Percentiles rank a stretch among this genome's conserved stretches.
These are phyloP conservation scores for Naumovozyma dairenensis DNA, from an alignment of 805 yeast species.

Conservation along the genomic window DNA sequence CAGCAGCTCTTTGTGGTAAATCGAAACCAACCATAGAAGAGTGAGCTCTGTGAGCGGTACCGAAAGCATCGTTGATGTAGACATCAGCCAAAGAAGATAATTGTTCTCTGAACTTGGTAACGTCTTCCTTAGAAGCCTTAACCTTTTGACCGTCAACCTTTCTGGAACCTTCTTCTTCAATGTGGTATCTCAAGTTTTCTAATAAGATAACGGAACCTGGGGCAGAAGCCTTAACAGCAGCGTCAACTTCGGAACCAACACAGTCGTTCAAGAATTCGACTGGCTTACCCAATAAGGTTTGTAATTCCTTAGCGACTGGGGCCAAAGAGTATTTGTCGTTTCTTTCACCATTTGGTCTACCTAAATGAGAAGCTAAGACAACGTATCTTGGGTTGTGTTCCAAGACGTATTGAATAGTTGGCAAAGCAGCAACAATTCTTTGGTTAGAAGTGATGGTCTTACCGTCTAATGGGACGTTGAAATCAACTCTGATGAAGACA, in stretches of 20 bases:
- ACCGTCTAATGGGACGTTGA: slow-evolving; percentile 92
- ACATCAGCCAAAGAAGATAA: slow-evolving; percentile 91
- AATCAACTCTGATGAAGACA: slow-evolving; percentile 96
- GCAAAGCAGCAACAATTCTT: slow-evolving; percentile 97
- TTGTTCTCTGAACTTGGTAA: slow-evolving; percentile 76
- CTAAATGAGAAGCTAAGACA: slow-evolving; percentile 90
- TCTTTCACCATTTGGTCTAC: slow-evolving; percentile 95
- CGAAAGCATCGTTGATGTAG: slow-evolving; percentile 95
- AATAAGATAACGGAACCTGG: slow-evolving; percentile 77
- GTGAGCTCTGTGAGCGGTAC: slow-evolving; percentile 99
- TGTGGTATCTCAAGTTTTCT: slow-evolving; percentile 96
- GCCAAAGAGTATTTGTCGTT: slow-evolving; percentile 78
- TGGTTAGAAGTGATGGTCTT: slow-evolving; percentile 96
- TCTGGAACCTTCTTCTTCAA: slow-evolving; percentile 90
- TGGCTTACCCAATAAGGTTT: slow-evolving; percentile 57
- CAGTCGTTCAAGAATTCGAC: slow-evolving; percentile 80
- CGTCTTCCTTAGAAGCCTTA: slow-evolving; percentile 81
- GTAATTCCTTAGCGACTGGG: slow-evolving; percentile 87
- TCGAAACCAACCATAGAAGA: slow-evolving; percentile 98
- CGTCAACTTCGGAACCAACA: slow-evolving; percentile 85
- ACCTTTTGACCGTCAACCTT: slow-evolving; percentile 86
- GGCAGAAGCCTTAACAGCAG: slow-evolving; percentile 60
- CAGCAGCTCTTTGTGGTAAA: slow-evolving; percentile 92
- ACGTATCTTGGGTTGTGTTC: slow-evolving; percentile 86
- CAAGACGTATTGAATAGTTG: slow-evolving; percentile 90